Conservation (phyloP, 2,329 filamentous ascomycete genomes). For the Xylaria sp. region DNA sequence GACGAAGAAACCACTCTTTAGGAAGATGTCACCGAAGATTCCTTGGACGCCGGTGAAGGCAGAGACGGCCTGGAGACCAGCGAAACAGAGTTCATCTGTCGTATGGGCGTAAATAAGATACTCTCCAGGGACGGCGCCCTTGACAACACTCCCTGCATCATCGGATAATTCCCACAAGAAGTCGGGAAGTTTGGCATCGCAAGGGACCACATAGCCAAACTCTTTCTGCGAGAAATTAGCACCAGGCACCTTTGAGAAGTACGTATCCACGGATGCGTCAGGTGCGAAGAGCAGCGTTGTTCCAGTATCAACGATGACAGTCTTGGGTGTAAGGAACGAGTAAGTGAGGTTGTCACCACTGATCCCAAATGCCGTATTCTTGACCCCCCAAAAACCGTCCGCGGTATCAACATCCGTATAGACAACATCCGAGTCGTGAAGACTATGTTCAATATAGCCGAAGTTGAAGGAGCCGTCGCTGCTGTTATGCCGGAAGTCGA, state of each 20-base stretch:
- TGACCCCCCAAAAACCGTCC: constrained; percentile 58
- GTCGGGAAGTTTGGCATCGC: constrained; percentile 65
- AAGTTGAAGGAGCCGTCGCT: constrained; percentile 61
- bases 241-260: constrained; percentile 66
- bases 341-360: constrained; percentile 49
- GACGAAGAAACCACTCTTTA: constrained; percentile 80
- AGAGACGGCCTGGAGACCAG: constrained; percentile 73
- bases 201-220: constrained; percentile 67
- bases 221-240: constrained; percentile 59
- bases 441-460: constrained; percentile 56
- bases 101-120: constrained; percentile 66
- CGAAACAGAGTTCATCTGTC: constrained; percentile 71
- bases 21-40: constrained; percentile 81
- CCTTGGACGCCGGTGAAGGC: constrained; percentile 61
- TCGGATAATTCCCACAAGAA: constrained; percentile 64
- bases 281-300: constrained; percentile 73
- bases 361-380: constrained; percentile 51
- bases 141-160: constrained; percentile 54
- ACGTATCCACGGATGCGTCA: constrained; percentile 63
- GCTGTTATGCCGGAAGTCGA: constrained; percentile 59
- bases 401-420: constrained; percentile 62
- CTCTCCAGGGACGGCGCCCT: constrained; percentile 63
- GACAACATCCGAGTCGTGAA: constrained; percentile 54
- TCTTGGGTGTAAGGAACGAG: constrained; percentile 52
- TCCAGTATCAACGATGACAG: constrained; percentile 74